Evolutionary conservation across 2,329 filamentous ascomycete genomes (phyloP).

Genomic region (Xylariaceae sp.): DNA sequence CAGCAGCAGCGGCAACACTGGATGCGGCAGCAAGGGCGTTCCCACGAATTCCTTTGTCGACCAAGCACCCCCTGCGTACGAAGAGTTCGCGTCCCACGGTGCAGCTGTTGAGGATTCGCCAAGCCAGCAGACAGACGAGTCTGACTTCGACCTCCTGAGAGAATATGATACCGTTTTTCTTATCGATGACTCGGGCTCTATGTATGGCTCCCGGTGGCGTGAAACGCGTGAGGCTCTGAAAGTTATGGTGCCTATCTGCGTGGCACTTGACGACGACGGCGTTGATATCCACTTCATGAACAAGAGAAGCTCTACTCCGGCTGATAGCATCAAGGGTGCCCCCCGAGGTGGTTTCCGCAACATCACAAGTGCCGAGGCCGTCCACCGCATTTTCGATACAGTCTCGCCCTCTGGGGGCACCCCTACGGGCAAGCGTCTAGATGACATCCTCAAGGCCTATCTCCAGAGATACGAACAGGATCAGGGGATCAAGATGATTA

Average conservation of each 20-base stretch:
- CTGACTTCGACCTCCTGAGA: slow-evolving; percentile 58
- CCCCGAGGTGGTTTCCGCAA: slow-evolving; percentile 57
- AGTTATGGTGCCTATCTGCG: slow-evolving; percentile 78
- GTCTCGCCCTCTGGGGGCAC: slow-evolving; percentile 65
- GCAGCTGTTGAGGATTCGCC: slow-evolving; percentile 4
- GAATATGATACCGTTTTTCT: slow-evolving; percentile 85
- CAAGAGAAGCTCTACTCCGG: slow-evolving; percentile 38
- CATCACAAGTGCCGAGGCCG: slow-evolving; percentile 52
- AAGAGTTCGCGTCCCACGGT: neutral
- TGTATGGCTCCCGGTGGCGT: slow-evolving; percentile 58
- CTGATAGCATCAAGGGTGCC: slow-evolving; percentile 24
- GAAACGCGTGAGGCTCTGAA: slow-evolving; percentile 68
- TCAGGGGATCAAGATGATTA: slow-evolving; percentile 47
- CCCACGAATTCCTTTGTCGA: neutral
- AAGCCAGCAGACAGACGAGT: slow-evolving; percentile 7
- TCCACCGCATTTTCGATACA: slow-evolving; percentile 65
- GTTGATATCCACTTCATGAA: slow-evolving; percentile 93
- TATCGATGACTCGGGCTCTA: slow-evolving; percentile 88
- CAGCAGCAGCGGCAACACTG: too few relatives aligned
- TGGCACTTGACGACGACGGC: slow-evolving; percentile 72
- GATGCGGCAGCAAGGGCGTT: too few relatives aligned
- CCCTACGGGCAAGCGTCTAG: slow-evolving; percentile 68
- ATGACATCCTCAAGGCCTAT: slow-evolving; percentile 70
- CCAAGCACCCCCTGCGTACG: too few relatives aligned
- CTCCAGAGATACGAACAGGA: slow-evolving; percentile 48